Percentiles rank a stretch among this genome's conserved stretches.
phyloP scores from a whole-genome alignment of 768 basidiomycete genomes.

The Tricholoma matsutake region DNA sequence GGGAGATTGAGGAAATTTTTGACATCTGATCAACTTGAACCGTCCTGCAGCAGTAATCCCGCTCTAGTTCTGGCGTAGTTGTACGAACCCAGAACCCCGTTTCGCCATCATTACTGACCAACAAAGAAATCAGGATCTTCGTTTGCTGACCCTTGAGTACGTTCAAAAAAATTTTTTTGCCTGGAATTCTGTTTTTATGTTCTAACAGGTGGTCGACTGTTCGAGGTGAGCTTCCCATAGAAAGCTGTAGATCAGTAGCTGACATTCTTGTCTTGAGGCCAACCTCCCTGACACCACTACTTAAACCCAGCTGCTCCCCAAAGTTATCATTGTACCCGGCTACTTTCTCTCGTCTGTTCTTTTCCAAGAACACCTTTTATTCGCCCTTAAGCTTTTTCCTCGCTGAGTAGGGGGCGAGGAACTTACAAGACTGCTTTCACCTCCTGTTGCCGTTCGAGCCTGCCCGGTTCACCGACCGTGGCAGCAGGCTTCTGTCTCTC shows the following conservation, averaged over 20 bases:
- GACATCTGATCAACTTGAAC: background rate
- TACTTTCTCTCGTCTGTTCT: constrained; percentile 13
- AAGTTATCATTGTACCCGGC: constrained; percentile 6
- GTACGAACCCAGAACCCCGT: constrained; percentile 38
- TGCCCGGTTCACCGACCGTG: constrained; percentile 65
- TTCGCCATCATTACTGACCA: constrained; percentile 70
- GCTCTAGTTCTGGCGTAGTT: constrained; percentile 18
- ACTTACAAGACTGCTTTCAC: constrained; percentile 52
- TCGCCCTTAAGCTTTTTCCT: constrained; percentile 57
- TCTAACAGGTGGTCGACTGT: constrained; percentile 70
- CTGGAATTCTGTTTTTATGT: constrained; percentile 2
- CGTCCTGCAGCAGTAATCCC: background rate
- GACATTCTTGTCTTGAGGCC: constrained; percentile 44
- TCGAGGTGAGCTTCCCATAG: constrained; percentile 50
- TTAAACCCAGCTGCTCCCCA: constrained; percentile 9
- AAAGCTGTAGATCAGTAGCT: constrained; percentile 6
- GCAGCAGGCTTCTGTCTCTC: constrained; percentile 41
- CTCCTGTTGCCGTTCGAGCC: constrained; percentile 54
- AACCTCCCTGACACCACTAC: constrained; percentile 71
- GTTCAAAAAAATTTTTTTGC: constrained; percentile 25
- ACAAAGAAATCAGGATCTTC: constrained; percentile 74
- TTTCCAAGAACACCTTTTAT: constrained; percentile 13
- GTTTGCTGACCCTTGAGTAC: constrained; percentile 77
- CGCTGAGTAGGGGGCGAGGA: constrained; percentile 72
- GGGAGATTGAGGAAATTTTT: background rate